Evolutionary conservation across 176 grass and related monocot species (phyloP), one percentile per base, ranked within the genome.

Genomic region (Otatea glauca): DNA sequence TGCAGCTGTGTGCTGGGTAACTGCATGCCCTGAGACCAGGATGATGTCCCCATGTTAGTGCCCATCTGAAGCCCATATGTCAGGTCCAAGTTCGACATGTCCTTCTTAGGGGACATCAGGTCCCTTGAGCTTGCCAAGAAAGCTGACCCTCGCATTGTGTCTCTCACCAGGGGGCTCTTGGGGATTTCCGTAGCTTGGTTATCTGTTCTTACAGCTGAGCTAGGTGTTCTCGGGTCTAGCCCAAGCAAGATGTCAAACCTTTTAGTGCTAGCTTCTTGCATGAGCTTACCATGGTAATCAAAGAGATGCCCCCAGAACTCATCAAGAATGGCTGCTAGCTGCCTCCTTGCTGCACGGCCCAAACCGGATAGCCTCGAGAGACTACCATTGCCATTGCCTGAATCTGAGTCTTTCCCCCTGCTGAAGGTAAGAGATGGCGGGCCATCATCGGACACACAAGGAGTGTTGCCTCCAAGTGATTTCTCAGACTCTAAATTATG

Each of bases 241-340:
- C 93, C 93, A 86, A 99, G 88, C 58, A 96, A 82, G 65, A 91
- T 41, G 51, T 88, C 90, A 73, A 92, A 92, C 81, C 85, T 94
- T 87, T 96, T 94, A 59, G 49, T 72, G 77, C 67, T 89, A 42
- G 93, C 91, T 27, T 94, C 93, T 88, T 87, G 89, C 21, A 86
- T 92, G 62, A 94, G 75, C 68, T 94, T 96, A 76, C 97, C 97
- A 59, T 99, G 93, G 75, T 93, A 94, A 91, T 99, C 93, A 84
- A 99, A 99, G 35, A 99, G 82, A 82, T 99, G 80, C 37, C 83
- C 92, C 97, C 97, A 99, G 87, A 99, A 99, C 75, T 99, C 93
- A 73, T 99, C 91, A 75, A 99, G 92, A 84, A 82, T 92, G 59
- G 84, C 75, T 17, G 97, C 83, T 34, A 99, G 84, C 69, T 99